Evolutionary conservation across 2,329 filamentous ascomycete genomes (phyloP).

Genomic region (Aureobasidium sp.): DNA sequence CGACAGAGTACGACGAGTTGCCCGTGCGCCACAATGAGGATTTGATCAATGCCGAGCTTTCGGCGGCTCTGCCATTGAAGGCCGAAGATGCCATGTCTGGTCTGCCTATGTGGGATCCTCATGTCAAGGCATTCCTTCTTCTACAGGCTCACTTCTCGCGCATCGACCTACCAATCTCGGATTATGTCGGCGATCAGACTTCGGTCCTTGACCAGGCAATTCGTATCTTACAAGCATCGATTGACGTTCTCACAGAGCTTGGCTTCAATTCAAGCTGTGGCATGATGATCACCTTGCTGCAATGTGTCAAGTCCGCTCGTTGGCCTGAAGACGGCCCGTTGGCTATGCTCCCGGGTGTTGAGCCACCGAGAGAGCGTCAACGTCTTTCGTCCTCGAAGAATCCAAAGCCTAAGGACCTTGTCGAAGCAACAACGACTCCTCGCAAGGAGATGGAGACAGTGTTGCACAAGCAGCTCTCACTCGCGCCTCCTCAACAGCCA

Average conservation of each 20-base stretch:
- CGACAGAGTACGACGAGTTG: constrained; percentile 94
- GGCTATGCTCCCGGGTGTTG: constrained; percentile 69
- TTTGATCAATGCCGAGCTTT: constrained; percentile 86
- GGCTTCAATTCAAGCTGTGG: constrained; percentile 68
- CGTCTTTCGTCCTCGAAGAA: constrained; percentile 27
- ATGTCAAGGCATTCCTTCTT: constrained; percentile 90
- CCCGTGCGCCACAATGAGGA: constrained; percentile 98
- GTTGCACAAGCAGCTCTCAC: constrained; percentile 43
- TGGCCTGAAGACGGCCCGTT: constrained; percentile 80
- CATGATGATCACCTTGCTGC: constrained; percentile 76
- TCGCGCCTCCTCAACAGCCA: constrained; percentile 37
- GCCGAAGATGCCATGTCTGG: constrained; percentile 47
- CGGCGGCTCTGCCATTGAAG: constrained; percentile 66
- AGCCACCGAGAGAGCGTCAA: constrained; percentile 34
- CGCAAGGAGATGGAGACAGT: constrained; percentile 22
- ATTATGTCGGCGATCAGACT: constrained; percentile 92
- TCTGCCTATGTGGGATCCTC: constrained; percentile 95
- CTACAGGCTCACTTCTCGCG: constrained; percentile 93
- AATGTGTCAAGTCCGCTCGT: constrained; percentile 84
- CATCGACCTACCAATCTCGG: constrained; percentile 84
- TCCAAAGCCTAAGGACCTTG: constrained; percentile 26
- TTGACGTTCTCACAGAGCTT: constrained; percentile 90
- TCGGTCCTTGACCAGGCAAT: constrained; percentile 90
- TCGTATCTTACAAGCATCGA: constrained; percentile 90
- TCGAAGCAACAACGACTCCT: constrained; percentile 31